Base-by-base conservation (phyloP, 768 basidiomycete genomes). In the Tulasnella sp. region DNA sequence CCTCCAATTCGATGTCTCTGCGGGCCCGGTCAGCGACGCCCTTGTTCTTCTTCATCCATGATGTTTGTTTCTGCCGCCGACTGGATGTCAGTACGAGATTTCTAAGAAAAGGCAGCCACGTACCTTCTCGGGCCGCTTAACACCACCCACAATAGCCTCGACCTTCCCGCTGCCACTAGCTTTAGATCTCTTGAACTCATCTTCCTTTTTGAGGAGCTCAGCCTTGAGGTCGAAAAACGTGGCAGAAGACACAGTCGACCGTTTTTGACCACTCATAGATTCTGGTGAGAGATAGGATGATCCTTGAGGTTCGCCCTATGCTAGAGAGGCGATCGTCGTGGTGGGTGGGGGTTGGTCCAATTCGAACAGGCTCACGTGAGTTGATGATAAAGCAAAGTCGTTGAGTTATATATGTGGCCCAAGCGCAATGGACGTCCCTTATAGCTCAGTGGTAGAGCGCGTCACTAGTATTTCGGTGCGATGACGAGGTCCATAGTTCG, bases 161-260 rank as follows among this genome's bases (percentile, higher is more conserved):
- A 32, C 43, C 36, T 65, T 61, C 3, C 36, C 73, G 60, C 74
- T 74, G 11, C 83, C 83, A 12, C 77, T 69, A 9, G 76, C 78
- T 63, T 83, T 86, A 52, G 59, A 39, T 76, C 79, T 83, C 15
- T 78, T 68, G 31, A 86, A 74, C 60, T 84, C 81, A 15, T 83
- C 74, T 63, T 82, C 79, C 53, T 72, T 67, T 59, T 72, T 74
- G 1, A 70, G 70, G 1, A 80, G 67, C 53, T 77, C 72, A 6
- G 76, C 82, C 60, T 84, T 86, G 40, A 92, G 78, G 64, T 89
- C 85, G n/a, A 88, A 77, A 67, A 89, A 86, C 0, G 88, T 86
- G 58, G 75, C 77, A 3, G 82, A 75, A 59, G 79, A 84, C 64
- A 86, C 75, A 35, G 80, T 78, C 14, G 80, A 81, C 65, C 78